Base-by-base conservation (phyloP, 371 early-diverging fungal genomes). In the Mortierella sp. region DNA sequence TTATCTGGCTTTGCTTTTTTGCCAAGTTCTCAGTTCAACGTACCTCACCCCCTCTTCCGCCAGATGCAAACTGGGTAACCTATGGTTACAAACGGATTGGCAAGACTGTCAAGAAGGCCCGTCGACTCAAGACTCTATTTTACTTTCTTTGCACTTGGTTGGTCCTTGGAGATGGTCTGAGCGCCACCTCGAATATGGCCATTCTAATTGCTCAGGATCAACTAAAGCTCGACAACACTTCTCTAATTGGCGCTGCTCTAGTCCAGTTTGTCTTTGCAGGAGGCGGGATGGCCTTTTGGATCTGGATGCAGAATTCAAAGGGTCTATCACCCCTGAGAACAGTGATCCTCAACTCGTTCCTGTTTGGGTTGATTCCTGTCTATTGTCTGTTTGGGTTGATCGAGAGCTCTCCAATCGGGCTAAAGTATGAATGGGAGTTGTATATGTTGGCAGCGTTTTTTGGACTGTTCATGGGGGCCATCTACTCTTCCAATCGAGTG, bases 381-480 rank as follows among this genome's bases (percentile, higher is more conserved):
- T 75, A 75, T 25, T 70, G 71, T 28, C 61, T 75, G 1, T 47
- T 75, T 44, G 71, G 71, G 0, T 26, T 75, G 26, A 71, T 75
- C 15, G 30, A 52, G 0, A 50, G 48, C 18, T 59, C 63, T 44
- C 76, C 76, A 0, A 71, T 75, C 37, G 76, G 76, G 6, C 45
- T 71, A 18, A 62, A 67, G 50, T 71, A 75, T 1, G 71, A 63
- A 29, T 75, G 76, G 76, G 76, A 75, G 48, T 28, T 75, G 26
- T 75, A 71, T 30, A 71, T 75, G 71, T 30, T 75, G 16, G 76
- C 76, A 2, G 63, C 52, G 0, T 75, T 75, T 44, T 75, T 75
- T 47, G 76, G 76, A 0, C 9, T 75, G 68, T 71, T 75, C 48
- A 37, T 29, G 44, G 76, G 68, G 1, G 76, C 76, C 26, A 75